Conservation (phyloP, 345 rosid species). For the Hevea brasiliensis region DNA sequence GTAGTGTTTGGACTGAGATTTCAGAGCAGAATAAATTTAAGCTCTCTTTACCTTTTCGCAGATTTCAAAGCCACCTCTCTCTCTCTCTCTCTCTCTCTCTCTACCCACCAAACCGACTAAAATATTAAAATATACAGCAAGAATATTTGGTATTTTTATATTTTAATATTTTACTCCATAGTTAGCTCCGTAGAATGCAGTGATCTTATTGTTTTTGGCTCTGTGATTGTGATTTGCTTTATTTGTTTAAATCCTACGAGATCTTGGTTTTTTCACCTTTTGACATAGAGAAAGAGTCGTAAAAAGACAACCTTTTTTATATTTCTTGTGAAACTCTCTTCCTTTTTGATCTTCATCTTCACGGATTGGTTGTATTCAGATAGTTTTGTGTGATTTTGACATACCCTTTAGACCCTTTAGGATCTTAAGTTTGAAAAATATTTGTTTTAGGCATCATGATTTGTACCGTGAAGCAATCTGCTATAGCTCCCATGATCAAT, state of each 20-base stretch:
- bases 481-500: constrained; percentile 34
- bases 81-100: neutral
- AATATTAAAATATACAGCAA: neutral
- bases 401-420: constrained; percentile 9
- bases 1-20: constrained; percentile 34
- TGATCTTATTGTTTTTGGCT: neutral
- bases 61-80: constrained; percentile 7
- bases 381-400: neutral
- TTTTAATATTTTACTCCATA: neutral
- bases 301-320: constrained; percentile 7
- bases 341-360: constrained; percentile 10
- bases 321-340: constrained; percentile 2
- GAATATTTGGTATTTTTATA: constrained; percentile 1
- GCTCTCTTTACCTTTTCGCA: neutral
- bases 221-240: neutral
- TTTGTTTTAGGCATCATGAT: constrained; percentile 36
- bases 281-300: neutral
- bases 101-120: constrained; percentile 1
- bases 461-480: constrained; percentile 39
- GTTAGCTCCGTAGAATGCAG: neutral
- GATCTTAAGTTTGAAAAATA: neutral
- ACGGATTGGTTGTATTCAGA: neutral
- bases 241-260: neutral
- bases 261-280: constrained; percentile 1
- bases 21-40: constrained; percentile 14